Conservation (phyloP, 73 alveolate species). For the Blepharisma japonicum region DNA sequence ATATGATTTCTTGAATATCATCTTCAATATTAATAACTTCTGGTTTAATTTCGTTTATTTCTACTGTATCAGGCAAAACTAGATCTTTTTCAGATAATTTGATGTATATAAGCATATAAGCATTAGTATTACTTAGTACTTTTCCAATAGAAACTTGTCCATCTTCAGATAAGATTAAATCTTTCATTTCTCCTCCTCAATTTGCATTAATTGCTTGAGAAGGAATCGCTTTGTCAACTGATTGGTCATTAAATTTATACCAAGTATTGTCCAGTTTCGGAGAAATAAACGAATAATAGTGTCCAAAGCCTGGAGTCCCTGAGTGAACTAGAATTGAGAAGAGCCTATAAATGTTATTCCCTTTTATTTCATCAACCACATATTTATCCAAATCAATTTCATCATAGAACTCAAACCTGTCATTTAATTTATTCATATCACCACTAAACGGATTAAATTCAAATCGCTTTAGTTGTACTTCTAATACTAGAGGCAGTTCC, state of each 20-base stretch:
- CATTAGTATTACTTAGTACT: no score
- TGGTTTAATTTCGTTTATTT: no score
- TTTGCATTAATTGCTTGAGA: neutral
- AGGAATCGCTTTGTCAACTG: slow-evolving; percentile 21
- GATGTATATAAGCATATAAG: no score
- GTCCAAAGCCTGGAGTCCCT: slow-evolving; percentile 83
- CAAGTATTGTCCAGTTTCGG: slow-evolving; percentile 41
- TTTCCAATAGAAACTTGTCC: no score
- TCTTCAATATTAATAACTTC: no score
- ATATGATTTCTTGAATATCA: no score
- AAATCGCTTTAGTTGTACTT: slow-evolving; percentile 71
- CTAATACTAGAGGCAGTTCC: slow-evolving; percentile 74
- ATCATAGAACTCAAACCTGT: slow-evolving; percentile 49
- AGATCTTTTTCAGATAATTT: no score
- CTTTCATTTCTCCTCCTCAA: neutral
- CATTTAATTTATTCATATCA: slow-evolving; percentile 68
- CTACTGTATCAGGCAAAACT: no score
- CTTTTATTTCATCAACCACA: slow-evolving; percentile 34
- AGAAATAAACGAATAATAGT: slow-evolving; percentile 68
- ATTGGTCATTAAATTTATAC: slow-evolving; percentile 55
- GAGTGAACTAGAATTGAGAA: slow-evolving; percentile 85
- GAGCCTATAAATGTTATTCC: slow-evolving; percentile 53
- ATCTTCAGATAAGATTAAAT: no score
- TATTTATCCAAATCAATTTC: slow-evolving; percentile 40
- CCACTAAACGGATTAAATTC: slow-evolving; percentile 57